These are phyloP conservation scores for Beauveria medogensis DNA, from an alignment of 2,329 filamentous ascomycete genomes.

Conservation along the genomic window DNA sequence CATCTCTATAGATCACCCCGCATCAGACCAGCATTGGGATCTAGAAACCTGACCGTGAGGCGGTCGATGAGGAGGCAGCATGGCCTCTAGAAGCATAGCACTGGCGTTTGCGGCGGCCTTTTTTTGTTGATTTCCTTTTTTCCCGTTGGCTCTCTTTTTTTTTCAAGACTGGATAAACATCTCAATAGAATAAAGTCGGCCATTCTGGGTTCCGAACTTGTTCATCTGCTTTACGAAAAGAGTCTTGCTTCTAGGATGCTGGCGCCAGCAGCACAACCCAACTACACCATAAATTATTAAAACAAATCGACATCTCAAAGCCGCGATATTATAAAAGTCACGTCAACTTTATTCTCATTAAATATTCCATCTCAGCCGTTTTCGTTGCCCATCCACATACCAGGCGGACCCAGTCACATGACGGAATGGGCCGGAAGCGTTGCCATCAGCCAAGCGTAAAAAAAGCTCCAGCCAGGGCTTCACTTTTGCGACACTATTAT, in stretches of 20 bases:
- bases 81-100: slow-evolving; percentile 1
- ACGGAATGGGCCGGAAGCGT: background rate
- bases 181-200: background rate
- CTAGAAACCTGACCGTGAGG: background rate
- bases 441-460: background rate
- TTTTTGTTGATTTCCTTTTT: background rate
- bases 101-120: background rate
- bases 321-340: too few relatives aligned
- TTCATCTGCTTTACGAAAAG: too few relatives aligned
- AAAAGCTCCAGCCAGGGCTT: slow-evolving; percentile 1
- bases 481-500: background rate
- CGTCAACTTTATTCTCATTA: too few relatives aligned
- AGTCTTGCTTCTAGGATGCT: too few relatives aligned
- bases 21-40: background rate
- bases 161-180: background rate
- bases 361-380: too few relatives aligned
- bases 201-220: background rate
- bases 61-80: background rate
- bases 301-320: too few relatives aligned
- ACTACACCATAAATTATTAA: too few relatives aligned
- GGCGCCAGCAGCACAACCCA: too few relatives aligned
- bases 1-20: background rate
- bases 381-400: background rate
- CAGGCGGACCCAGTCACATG: slow-evolving; percentile 8
- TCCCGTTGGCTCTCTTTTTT: background rate